phyloP scores from a whole-genome alignment of 768 basidiomycete genomes.

The Podaxis mareebaensis region DNA sequence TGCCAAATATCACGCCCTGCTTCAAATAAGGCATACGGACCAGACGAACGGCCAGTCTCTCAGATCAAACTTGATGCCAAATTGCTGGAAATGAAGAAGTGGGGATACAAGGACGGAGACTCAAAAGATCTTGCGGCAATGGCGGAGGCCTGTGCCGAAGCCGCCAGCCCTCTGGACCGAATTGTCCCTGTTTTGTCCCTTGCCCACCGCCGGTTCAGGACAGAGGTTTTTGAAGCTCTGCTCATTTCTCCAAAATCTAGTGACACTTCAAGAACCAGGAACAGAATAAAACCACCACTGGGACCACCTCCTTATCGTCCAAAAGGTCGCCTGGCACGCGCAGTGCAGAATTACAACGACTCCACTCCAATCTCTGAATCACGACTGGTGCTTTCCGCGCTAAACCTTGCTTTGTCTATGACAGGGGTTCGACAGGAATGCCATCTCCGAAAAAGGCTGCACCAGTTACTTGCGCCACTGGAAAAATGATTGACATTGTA shows the following conservation, averaged over 20 bases:
- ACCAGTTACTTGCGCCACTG: slow-evolving; percentile 27
- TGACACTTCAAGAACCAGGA: slow-evolving; percentile 50
- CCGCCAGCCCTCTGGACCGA: slow-evolving; percentile 67
- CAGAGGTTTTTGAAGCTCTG: slow-evolving; percentile 70
- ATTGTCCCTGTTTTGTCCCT: slow-evolving; percentile 64
- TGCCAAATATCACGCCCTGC: slow-evolving; percentile 23
- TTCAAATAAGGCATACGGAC: slow-evolving; percentile 50
- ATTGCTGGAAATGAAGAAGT: slow-evolving; percentile 64
- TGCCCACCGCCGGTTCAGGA: slow-evolving; percentile 71
- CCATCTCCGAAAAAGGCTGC: slow-evolving; percentile 58
- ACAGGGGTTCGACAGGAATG: slow-evolving; percentile 64
- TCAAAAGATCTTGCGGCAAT: slow-evolving; percentile 46
- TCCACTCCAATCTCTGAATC: slow-evolving; percentile 49
- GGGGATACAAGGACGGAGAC: slow-evolving; percentile 63
- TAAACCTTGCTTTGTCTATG: slow-evolving; percentile 50
- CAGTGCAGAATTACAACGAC: slow-evolving; percentile 65
- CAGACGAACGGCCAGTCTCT: slow-evolving; percentile 59
- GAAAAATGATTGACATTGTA: slow-evolving; percentile 45
- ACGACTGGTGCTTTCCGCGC: slow-evolving; percentile 44
- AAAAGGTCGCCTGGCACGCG: slow-evolving; percentile 68
- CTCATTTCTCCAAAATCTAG: slow-evolving; percentile 68
- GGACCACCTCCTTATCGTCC: slow-evolving; percentile 46
- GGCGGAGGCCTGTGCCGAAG: slow-evolving; percentile 74
- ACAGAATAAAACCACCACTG: slow-evolving; percentile 41
- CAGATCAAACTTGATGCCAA: slow-evolving; percentile 58